Conservation (phyloP, 1,284 basidiomycete genomes). For the Lentinula novae-zelandiae region DNA sequence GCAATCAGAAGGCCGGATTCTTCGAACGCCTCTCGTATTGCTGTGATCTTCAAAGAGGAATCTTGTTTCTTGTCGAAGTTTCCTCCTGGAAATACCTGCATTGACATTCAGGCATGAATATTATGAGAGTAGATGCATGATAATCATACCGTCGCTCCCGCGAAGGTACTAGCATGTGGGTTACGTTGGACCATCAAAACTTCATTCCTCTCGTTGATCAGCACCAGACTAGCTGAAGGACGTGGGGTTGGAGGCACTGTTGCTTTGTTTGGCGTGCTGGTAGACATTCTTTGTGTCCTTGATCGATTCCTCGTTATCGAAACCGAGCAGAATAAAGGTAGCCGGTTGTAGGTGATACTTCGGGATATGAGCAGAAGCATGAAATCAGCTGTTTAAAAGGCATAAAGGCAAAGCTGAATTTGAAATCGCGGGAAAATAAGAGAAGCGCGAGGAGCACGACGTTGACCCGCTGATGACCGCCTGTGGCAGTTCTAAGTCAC, state of each 20-base stretch:
- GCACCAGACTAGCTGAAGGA: constrained; percentile 61
- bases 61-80: constrained; percentile 62
- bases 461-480: neutral
- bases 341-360: neutral
- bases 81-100: constrained; percentile 71
- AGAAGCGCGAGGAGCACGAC: neutral
- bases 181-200: constrained; percentile 67
- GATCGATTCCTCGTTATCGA: neutral
- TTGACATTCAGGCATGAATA: constrained; percentile 1
- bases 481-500: neutral
- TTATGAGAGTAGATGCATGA: neutral
- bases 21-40: constrained; percentile 71
- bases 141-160: constrained; percentile 51
- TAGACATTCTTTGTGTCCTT: neutral
- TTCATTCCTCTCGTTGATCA: constrained; percentile 62
- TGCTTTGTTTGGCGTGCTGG: constrained; percentile 9
- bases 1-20: constrained; percentile 68
- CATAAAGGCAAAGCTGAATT: neutral
- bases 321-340: neutral
- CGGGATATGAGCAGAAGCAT: neutral
- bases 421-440: neutral
- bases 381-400: neutral
- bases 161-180: constrained; percentile 57
- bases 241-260: constrained; percentile 32
- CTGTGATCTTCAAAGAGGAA: constrained; percentile 50